These are phyloP conservation scores for Aureobasidium lini DNA, from an alignment of 2,329 filamentous ascomycete genomes.

Conservation along the genomic window DNA sequence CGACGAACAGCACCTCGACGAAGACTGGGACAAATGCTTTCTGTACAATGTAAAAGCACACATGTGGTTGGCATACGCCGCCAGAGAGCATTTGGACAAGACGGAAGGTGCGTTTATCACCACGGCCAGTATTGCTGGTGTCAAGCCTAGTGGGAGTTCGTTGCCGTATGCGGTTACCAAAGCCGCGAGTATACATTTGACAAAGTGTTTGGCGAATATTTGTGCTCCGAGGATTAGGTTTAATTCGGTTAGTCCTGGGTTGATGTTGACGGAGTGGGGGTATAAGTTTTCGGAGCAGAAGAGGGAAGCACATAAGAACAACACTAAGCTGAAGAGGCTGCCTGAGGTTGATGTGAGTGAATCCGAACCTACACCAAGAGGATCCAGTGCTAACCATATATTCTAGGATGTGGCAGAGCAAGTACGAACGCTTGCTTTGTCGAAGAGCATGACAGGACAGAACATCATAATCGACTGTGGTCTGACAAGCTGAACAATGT, in stretches of 20 bases:
- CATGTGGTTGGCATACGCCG: slow-evolving; percentile 52
- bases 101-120: slow-evolving; percentile 55
- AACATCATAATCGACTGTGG: slow-evolving; percentile 47
- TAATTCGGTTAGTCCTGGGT: slow-evolving; percentile 51
- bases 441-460: slow-evolving; percentile 44
- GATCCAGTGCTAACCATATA: slow-evolving; percentile 4
- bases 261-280: slow-evolving; percentile 25
- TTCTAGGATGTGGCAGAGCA: slow-evolving; percentile 46
- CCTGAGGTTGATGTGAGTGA: slow-evolving; percentile 35
- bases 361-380: not conserved
- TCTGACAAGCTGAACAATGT: slow-evolving; percentile 15
- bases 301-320: not conserved
- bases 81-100: slow-evolving; percentile 47
- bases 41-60: slow-evolving; percentile 58
- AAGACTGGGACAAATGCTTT: slow-evolving; percentile 54
- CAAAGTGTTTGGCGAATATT: slow-evolving; percentile 47
- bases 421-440: slow-evolving; percentile 44
- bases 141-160: slow-evolving; percentile 56
- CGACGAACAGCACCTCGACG: slow-evolving; percentile 48
- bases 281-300: slow-evolving; percentile 15
- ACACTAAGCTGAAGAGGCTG: slow-evolving; percentile 19
- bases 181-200: slow-evolving; percentile 43
- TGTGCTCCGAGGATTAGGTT: slow-evolving; percentile 51
- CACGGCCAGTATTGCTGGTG: slow-evolving; percentile 57
- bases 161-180: slow-evolving; percentile 37